A percentile compares a stretch with the other conserved stretches of the same genome.
These are phyloP conservation scores for Emmonsia crescens DNA, from an alignment of 2,329 filamentous ascomycete genomes.

Conservation along the genomic window DNA sequence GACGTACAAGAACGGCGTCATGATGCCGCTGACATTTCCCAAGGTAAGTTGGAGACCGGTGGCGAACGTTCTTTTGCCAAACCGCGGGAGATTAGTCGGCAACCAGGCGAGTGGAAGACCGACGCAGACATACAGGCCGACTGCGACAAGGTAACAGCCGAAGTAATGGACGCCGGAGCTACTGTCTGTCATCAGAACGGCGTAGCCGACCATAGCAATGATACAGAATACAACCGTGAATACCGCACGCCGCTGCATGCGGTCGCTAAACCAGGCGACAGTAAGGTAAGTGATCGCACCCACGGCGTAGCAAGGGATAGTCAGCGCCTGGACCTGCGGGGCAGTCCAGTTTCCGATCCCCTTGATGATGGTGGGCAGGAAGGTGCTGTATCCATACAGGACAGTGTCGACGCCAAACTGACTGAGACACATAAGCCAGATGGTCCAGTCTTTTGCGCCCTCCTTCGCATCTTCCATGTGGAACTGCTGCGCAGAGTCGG, in stretches of 20 bases:
- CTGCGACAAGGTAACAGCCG: constrained; percentile 64
- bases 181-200: constrained; percentile 51
- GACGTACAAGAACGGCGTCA: constrained; percentile 52
- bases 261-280: constrained; percentile 57
- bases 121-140: constrained; percentile 55
- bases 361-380: constrained; percentile 67
- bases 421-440: constrained; percentile 57
- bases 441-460: constrained; percentile 64
- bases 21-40: constrained; percentile 61
- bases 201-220: constrained; percentile 59
- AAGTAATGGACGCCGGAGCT: constrained; percentile 59
- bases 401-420: constrained; percentile 68
- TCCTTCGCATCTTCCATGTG: constrained; percentile 54
- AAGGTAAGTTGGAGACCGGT: constrained; percentile 60
- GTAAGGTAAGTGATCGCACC: constrained; percentile 60
- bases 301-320: constrained; percentile 65
- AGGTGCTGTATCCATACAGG: constrained; percentile 68
- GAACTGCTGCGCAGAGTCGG: constrained; percentile 41
- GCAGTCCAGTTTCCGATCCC: constrained; percentile 53
- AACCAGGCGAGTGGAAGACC: constrained; percentile 47
- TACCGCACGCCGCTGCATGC: constrained; percentile 52
- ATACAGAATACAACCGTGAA: constrained; percentile 53
- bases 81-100: constrained; percentile 60
- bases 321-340: constrained; percentile 61
- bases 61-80: constrained; percentile 64